A percentile compares a stretch with the other conserved stretches of the same genome.
These are phyloP conservation scores for Colletotrichum aenigma DNA, from an alignment of 2,329 filamentous ascomycete species.

Conservation along the genomic window DNA sequence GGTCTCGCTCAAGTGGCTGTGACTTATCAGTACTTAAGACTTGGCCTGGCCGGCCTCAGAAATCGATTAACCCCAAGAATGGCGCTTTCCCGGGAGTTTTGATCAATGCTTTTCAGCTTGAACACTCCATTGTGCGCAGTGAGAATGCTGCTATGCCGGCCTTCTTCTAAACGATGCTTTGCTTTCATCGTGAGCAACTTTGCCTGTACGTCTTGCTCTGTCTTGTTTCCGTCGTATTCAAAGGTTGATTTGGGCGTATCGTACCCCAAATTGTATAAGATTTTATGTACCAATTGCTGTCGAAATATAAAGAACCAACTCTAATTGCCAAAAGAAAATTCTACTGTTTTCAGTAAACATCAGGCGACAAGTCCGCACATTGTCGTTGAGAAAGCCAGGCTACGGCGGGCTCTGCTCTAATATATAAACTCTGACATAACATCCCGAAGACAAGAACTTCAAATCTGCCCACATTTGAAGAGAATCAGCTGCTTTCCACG, in stretches of 20 bases:
- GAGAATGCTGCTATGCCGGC: too few species aligned
- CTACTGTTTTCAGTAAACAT: too few species aligned
- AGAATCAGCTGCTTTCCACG: neutral
- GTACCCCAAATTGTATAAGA: rapidly evolving
- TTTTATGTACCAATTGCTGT: neutral
- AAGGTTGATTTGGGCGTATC: neutral
- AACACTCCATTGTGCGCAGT: too few species aligned
- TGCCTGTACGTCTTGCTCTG: neutral
- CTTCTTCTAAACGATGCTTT: neutral
- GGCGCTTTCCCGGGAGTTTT: too few species aligned
- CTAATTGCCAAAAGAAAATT: rapidly evolving
- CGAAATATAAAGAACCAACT: neutral
- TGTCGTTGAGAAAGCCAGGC: neutral
- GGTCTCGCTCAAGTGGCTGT: too few species aligned
- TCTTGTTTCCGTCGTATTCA: neutral
- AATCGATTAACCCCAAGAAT: too few species aligned
- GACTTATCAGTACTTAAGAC: too few species aligned
- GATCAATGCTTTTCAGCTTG: too few species aligned
- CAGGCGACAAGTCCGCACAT: rapidly evolving
- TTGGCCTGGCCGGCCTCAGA: rapidly evolving
- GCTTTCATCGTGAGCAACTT: too few species aligned
- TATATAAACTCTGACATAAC: neutral
- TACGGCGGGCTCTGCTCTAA: neutral
- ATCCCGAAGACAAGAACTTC: neutral
- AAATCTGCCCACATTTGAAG: neutral